Evolutionary conservation across 2,329 filamentous ascomycete species (phyloP), one percentile per base, ranked within the genome.

Genomic region (Beauveria scarabaeidicola): DNA sequence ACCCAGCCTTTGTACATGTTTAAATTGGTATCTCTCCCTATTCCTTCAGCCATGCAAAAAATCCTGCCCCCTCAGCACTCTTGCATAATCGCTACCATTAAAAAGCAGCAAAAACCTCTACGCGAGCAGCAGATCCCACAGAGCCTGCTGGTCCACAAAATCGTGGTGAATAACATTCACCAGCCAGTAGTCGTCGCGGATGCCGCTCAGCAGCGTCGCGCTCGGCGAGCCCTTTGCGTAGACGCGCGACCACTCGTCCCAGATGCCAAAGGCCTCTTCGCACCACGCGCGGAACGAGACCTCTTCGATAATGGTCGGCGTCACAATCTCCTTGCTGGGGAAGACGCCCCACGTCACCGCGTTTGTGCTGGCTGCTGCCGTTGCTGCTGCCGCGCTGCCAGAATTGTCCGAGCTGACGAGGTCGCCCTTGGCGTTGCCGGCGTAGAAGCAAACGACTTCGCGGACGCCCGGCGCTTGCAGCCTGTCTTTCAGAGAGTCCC

Each of bases 261-360:
- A 97, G 68, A 97, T 96, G 36, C 88, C 88, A 76, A 94, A 99
- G 1, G 94, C 93, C 78, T 99, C 94, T 70, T 97, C 94, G 60
- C 86, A 83, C 94, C 94, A 99, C 8, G 92, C 91, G 63, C 86
- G 82, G 80, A 97, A 97, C 70, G 89, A 94, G 55, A 96, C 90
- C 66, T 92, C 90, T 72, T 97, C 93, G 68, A 97, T 96, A 69
- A 97, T 97, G 1, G 93, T 97, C 3, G 93, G 93, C 23, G 92
- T 96, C 61, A 96, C 84, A 69, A 97, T 97, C 73, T 97, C 93
- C 75, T 97, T 97, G 46, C 91, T 91, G 0, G 90, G 88, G 74
- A 97, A 97, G 1, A 91, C 90, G 55, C 93, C 93, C 93, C 93
- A 97, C 0, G 94, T 99, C 2, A 99, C 94, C 0, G 93, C 91